Conservation (phyloP, 2,329 filamentous ascomycete species). For the Pseudocercospora pini-densiflorae region DNA sequence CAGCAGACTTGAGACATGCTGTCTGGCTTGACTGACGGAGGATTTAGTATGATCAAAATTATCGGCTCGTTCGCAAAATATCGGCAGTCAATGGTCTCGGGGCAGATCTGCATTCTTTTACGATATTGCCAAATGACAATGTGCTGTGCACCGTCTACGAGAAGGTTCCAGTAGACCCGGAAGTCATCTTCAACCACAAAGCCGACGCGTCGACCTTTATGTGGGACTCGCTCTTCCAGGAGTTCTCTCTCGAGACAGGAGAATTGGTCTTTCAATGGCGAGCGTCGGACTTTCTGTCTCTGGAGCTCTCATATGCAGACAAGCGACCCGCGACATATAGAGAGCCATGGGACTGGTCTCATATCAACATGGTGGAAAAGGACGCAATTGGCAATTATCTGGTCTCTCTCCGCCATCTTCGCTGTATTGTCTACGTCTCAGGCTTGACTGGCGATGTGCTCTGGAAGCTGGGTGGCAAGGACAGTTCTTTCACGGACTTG, state of each 20-base stretch:
- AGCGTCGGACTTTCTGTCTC: conserved; percentile 57
- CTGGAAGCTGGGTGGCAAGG: conserved; percentile 53
- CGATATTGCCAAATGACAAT: conserved; percentile 45
- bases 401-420: conserved; percentile 57
- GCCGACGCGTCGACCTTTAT: conserved; percentile 31
- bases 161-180: conserved; percentile 22
- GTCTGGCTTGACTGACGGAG: background rate
- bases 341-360: conserved; percentile 58
- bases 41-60: conserved; percentile 30
- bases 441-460: conserved; percentile 52
- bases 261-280: conserved; percentile 62
- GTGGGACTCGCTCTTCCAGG: conserved; percentile 40
- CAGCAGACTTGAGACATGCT: conserved; percentile 10
- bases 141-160: conserved; percentile 48
- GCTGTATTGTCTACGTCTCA: conserved; percentile 47
- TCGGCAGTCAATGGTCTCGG: conserved; percentile 42
- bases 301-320: conserved; percentile 47
- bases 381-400: conserved; percentile 56
- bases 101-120: conserved; percentile 50
- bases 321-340: conserved; percentile 44
- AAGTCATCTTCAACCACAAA: conserved; percentile 1
- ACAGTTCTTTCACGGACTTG: conserved; percentile 35
- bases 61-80: conserved; percentile 44
- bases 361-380: conserved; percentile 62
- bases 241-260: conserved; percentile 56